Conservation (phyloP, 768 basidiomycete species). For the Termitomyces heimii region DNA sequence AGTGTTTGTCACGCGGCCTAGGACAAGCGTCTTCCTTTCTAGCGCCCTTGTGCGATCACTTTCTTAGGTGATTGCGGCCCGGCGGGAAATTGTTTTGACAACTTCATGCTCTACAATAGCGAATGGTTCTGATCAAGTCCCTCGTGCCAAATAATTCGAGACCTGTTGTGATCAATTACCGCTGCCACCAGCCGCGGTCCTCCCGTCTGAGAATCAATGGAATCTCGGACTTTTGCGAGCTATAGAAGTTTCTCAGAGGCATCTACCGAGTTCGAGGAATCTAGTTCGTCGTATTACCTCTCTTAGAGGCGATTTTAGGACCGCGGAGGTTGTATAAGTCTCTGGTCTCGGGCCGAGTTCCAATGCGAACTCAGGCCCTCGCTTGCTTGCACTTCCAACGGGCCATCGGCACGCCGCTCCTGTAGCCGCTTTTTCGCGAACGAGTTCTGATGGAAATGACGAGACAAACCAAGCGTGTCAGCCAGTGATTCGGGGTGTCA, state of each 20-base stretch:
- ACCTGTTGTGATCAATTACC: neutral
- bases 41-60: neutral
- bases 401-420: slow-evolving; percentile 3
- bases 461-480: neutral
- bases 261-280: neutral
- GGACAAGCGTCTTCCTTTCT: neutral
- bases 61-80: neutral
- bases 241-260: slow-evolving; percentile 5
- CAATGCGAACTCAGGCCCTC: neutral
- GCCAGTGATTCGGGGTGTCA: neutral
- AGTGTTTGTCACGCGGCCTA: neutral
- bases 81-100: neutral
- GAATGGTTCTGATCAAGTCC: slow-evolving; percentile 10
- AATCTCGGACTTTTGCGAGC: slow-evolving; percentile 8
- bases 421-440: slow-evolving; percentile 2
- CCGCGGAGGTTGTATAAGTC: slow-evolving; percentile 5
- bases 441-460: slow-evolving; percentile 2
- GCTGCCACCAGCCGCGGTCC: slow-evolving; percentile 4
- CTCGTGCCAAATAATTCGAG: neutral
- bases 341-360: slow-evolving; percentile 2
- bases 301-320: neutral
- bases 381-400: neutral
- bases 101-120: neutral
- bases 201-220: neutral
- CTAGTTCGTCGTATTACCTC: neutral